A percentile compares a stretch with the other conserved stretches of the same genome.
phyloP scores from a whole-genome alignment of 2,329 filamentous ascomycete species.

The Xylaria sp. region DNA sequence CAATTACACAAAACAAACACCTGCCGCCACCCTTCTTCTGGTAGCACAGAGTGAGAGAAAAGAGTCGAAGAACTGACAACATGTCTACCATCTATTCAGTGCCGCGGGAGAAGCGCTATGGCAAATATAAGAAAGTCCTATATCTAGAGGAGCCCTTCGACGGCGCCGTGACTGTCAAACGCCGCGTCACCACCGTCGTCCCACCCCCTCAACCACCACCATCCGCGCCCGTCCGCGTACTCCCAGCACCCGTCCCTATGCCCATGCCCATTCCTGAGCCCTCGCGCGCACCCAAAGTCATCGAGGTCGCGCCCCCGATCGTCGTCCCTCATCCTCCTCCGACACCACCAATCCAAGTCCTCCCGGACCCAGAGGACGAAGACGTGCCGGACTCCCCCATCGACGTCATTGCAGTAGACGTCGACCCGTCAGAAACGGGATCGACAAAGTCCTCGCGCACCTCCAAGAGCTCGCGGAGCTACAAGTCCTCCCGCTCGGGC shows the following conservation, averaged over 20 bases:
- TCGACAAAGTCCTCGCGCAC: slow-evolving; percentile 12
- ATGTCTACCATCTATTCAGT: slow-evolving; percentile 42
- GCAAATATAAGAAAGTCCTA: slow-evolving; percentile 48
- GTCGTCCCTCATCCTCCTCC: slow-evolving; percentile 29
- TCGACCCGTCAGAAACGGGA: slow-evolving; percentile 43
- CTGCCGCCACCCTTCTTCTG: not conserved
- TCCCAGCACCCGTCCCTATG: slow-evolving; percentile 28
- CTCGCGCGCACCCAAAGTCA: slow-evolving; percentile 34
- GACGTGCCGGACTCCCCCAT: slow-evolving; percentile 38
- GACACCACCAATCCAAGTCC: too few relatives aligned
- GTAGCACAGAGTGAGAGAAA: slow-evolving; percentile 16
- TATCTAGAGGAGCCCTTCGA: slow-evolving; percentile 49
- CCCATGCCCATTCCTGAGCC: slow-evolving; percentile 32
- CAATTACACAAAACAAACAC: not conserved
- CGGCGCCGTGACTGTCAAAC: slow-evolving; percentile 45
- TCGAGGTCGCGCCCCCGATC: slow-evolving; percentile 36
- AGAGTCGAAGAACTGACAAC: slow-evolving; percentile 35
- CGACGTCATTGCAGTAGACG: slow-evolving; percentile 51
- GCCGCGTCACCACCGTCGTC: slow-evolving; percentile 47
- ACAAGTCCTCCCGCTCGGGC: slow-evolving; percentile 36
- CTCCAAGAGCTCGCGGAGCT: slow-evolving; percentile 40
- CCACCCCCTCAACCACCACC: slow-evolving; percentile 39
- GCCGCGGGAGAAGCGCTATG: slow-evolving; percentile 42
- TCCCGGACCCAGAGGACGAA: slow-evolving; percentile 28
- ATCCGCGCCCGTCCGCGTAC: slow-evolving; percentile 27